Base-by-base conservation (phyloP, 2,329 filamentous ascomycete species). In the Fusarium paranaense region DNA sequence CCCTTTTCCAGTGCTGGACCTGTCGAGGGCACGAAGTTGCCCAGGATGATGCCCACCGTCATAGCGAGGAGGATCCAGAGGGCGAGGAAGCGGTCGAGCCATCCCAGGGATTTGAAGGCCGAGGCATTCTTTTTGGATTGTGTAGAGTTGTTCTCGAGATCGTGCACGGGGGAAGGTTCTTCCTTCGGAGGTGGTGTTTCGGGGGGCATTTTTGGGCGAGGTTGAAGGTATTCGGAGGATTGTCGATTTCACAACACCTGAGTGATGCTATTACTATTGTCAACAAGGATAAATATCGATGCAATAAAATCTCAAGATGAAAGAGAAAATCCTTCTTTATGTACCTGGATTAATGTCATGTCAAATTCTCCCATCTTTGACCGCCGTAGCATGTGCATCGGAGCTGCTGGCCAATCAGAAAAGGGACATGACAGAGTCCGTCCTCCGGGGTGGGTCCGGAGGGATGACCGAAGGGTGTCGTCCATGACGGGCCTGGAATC, bases 51-150 rank as follows among this genome's bases (percentile, higher is more conserved):
- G 5, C 94, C 94, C 9, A 95, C 82, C 1, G 88, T 86, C 91
- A 97, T 97, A 54, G 93, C 93, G 0, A 96, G 87, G 30, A 96
- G 85, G 68, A 96, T 95, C 94, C 94, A 93, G 30, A 93, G 40
- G 3, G 90, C 91, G 1, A 94, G 87, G 74, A 90, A 90, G 3
- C 90, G 87, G 76, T 93, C 91, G 1, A 93, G 85, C 72, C 87
- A 85, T 6, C 88, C 88, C 0, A 93, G 86, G 2, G 87, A 83
- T 50, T 88, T 88, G 81, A 90, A 89, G 0, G 85, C 82, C 0
- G 87, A 88, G 1, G 35, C 27, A 4, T 60, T 71, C 6, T 42
- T 13, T 16, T 65, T 35, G 2, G 30, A 42, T 20, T 7, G 33
- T 9, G 38, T n/a, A 25, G 13, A 4, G 27, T 67, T 64, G n/a